These are phyloP conservation scores for Kuraishia floccosa DNA, from an alignment of 805 yeast species.

Conservation along the genomic window DNA sequence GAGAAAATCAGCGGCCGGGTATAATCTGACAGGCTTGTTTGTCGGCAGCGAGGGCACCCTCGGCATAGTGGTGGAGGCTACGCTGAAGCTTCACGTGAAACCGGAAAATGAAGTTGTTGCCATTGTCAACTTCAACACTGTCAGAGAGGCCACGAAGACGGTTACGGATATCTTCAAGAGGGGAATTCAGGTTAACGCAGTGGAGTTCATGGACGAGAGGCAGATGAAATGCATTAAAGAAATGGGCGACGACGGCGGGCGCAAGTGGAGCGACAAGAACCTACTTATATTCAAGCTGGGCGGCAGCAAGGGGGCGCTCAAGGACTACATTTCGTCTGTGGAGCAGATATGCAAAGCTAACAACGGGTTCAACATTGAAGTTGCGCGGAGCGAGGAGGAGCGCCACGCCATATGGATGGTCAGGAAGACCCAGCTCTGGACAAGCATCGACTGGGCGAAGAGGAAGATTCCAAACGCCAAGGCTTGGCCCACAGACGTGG, in stretches of 20 bases:
- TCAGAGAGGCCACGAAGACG: constrained; percentile 61
- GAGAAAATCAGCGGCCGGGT: constrained; percentile 71
- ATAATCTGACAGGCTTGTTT: constrained; percentile 64
- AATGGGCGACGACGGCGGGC: constrained; percentile 29
- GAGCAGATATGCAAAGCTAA: constrained; percentile 38
- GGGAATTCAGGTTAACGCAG: constrained; percentile 63
- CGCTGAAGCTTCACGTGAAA: constrained; percentile 54
- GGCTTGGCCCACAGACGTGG: constrained; percentile 77
- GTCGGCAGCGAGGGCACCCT: constrained; percentile 74
- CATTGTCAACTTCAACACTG: constrained; percentile 54
- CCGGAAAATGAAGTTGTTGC: constrained; percentile 60
- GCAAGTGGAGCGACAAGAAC: constrained; percentile 19
- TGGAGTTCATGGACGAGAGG: constrained; percentile 62
- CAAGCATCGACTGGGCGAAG: constrained; percentile 56
- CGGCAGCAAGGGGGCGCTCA: constrained; percentile 26
- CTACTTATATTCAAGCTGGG: constrained; percentile 50
- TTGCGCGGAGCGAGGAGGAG: constrained; percentile 53
- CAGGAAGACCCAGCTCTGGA: constrained; percentile 59
- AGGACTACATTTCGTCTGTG: constrained; percentile 35
- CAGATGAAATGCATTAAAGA: constrained; percentile 59
- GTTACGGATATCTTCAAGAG: constrained; percentile 48
- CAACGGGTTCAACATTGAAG: constrained; percentile 45
- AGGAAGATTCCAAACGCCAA: constrained; percentile 24
- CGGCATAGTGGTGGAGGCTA: constrained; percentile 71
- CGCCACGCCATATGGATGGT: constrained; percentile 66